Evolutionary conservation across 2,329 filamentous ascomycete species (phyloP), one percentile per base, ranked within the genome.

Genomic region (Fusarium caatingaense): DNA sequence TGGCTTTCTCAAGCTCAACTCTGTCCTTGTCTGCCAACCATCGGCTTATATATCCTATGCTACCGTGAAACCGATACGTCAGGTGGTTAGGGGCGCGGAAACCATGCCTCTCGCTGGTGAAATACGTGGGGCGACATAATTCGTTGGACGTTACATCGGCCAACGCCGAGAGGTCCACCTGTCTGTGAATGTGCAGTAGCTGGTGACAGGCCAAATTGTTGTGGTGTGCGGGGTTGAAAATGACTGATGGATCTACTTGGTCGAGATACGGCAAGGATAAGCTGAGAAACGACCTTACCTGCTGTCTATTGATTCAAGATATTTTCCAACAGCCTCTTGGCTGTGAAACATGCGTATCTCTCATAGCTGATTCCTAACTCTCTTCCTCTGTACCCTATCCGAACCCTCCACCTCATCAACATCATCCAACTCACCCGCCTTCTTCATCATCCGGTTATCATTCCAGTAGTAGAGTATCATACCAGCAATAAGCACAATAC

Each of bases 391-490:
- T 20, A 5, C n/a, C 1, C 27, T 16, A 27, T 34, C 41, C 10
- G 16, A 23, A 6, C 6, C 45, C 23, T 40, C 25, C 3, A 4
- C 16, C 6, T 30, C 51, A 12, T 30, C 32, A 8, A 13, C 6
- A 30, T 23, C 32, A 3, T 34, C 51, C 16, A 46, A 18, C 21
- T 55, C 41, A 20, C 51, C 51, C 8, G 4, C 27, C 21, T 20
- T 62, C 6, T 32, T 27, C 47, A 63, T 41, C 12, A 9, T 63
- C 1, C 47, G 42, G 0, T 63, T 63, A 1, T 63, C 57, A n/a
- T 56, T 47, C 60, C 60, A 63, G 8, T 63, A 63, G 6, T 55
- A 63, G 2, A 62, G 18, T 20, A 55, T 63, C 60, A 63, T 63
- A 3, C 57, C 60, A 7, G 60, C 32, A 3, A 63, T 53, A 2